These are phyloP conservation scores for Quercus tomentella DNA, from an alignment of 331 rosid species.

Conservation along the genomic window DNA sequence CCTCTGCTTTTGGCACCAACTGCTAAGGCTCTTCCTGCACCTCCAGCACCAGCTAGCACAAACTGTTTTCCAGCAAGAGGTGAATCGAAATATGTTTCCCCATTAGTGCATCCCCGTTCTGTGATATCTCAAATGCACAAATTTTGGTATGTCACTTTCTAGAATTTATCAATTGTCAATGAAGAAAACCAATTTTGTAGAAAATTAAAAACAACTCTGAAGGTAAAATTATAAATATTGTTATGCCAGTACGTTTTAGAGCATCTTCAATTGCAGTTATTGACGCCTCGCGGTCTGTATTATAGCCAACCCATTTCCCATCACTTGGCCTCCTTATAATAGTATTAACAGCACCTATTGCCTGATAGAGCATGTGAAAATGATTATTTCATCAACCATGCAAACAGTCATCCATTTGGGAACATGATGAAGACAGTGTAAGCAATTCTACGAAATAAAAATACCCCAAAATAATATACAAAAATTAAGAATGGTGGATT, in stretches of 20 bases:
- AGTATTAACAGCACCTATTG: conserved; percentile 43
- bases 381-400: neutral
- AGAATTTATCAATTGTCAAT: neutral
- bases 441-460: neutral
- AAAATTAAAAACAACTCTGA: neutral
- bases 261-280: conserved; percentile 53
- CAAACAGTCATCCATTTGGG: neutral
- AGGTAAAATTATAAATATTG: neutral
- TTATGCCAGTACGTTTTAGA: conserved; percentile 21
- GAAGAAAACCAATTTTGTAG: neutral
- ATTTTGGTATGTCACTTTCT: neutral
- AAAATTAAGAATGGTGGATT: neutral
- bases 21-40: conserved; percentile 50
- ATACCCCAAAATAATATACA: neutral
- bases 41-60: conserved; percentile 52
- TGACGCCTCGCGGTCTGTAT: conserved; percentile 46
- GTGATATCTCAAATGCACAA: conserved; percentile 9
- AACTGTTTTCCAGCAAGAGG: conserved; percentile 34
- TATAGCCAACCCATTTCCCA: conserved; percentile 45
- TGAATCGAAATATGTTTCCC: conserved; percentile 21
- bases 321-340: conserved; percentile 38
- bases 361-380: conserved; percentile 20
- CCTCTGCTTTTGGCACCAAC: conserved; percentile 47
- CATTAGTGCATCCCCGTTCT: conserved; percentile 29
- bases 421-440: neutral